Evolutionary conservation across 176 grass and related monocot genomes (phyloP).

Genomic region (Oryza longistaminata): DNA sequence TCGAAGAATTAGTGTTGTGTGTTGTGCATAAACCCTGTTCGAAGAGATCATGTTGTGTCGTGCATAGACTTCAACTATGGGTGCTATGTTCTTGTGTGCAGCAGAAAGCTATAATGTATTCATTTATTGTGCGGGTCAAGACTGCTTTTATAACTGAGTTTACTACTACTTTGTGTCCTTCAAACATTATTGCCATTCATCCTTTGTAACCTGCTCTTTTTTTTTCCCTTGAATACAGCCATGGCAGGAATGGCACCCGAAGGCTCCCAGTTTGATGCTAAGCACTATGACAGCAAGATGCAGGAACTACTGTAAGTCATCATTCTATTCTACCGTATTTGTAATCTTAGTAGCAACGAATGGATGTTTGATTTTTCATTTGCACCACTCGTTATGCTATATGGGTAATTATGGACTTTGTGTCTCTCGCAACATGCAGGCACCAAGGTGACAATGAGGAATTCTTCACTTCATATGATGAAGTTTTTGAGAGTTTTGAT

Average conservation of each 20-base stretch:
- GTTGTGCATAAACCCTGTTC: neutral
- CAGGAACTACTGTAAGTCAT: constrained; percentile 52
- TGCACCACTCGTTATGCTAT: neutral
- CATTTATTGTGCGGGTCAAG: neutral
- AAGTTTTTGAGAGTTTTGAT: constrained; percentile 73
- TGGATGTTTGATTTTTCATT: neutral
- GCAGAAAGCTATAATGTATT: neutral
- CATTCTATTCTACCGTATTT: neutral
- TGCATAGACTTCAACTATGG: neutral
- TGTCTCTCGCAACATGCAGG: constrained; percentile 24
- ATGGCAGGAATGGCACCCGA: constrained; percentile 60
- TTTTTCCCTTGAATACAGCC: neutral
- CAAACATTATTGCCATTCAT: neutral
- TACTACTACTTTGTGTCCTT: neutral
- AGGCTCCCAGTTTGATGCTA: constrained; percentile 57
- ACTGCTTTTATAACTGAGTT: neutral
- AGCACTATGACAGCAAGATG: constrained; percentile 55
- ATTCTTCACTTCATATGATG: constrained; percentile 78
- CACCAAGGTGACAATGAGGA: constrained; percentile 45
- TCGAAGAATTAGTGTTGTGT: neutral
- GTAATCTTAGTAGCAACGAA: neutral
- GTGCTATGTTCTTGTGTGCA: neutral
- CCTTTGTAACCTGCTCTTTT: constrained; percentile 11
- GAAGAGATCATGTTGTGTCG: neutral
- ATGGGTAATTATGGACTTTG: neutral